These are phyloP conservation scores for Fusarium fujikuroi DNA, from an alignment of 2,329 filamentous ascomycete genomes.

Conservation along the genomic window DNA sequence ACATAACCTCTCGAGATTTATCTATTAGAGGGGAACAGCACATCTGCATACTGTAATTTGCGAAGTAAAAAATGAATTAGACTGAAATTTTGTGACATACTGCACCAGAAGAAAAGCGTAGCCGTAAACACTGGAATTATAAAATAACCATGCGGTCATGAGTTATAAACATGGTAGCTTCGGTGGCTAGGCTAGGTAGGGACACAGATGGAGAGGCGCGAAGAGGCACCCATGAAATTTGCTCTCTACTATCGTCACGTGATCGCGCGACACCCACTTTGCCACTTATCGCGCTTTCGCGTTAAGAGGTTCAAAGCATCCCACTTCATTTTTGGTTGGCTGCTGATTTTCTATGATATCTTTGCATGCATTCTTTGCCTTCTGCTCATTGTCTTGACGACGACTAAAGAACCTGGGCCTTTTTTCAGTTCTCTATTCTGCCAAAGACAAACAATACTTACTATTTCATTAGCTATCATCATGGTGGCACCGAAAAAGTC, in stretches of 20 bases:
- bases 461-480: slow-evolving; percentile 7
- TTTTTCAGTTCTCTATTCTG: background rate
- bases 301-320: slow-evolving; percentile 35
- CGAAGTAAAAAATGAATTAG: background rate
- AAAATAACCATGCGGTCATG: background rate
- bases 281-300: slow-evolving; percentile 33
- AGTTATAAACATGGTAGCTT: background rate
- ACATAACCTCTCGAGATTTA: background rate
- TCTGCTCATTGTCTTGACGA: background rate
- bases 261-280: slow-evolving; percentile 46
- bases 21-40: background rate
- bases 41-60: background rate
- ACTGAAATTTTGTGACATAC: background rate
- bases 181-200: background rate
- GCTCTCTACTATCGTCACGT: slow-evolving; percentile 41
- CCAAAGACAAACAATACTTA: background rate
- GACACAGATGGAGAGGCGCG: background rate
- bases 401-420: background rate
- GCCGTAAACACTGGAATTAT: background rate
- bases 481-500: slow-evolving; percentile 52
- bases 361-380: background rate
- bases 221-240: background rate
- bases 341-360: background rate
- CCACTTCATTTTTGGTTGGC: slow-evolving; percentile 17
- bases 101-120: background rate